phyloP scores from a whole-genome alignment of 345 rosid species.

The Acer saccharum region DNA sequence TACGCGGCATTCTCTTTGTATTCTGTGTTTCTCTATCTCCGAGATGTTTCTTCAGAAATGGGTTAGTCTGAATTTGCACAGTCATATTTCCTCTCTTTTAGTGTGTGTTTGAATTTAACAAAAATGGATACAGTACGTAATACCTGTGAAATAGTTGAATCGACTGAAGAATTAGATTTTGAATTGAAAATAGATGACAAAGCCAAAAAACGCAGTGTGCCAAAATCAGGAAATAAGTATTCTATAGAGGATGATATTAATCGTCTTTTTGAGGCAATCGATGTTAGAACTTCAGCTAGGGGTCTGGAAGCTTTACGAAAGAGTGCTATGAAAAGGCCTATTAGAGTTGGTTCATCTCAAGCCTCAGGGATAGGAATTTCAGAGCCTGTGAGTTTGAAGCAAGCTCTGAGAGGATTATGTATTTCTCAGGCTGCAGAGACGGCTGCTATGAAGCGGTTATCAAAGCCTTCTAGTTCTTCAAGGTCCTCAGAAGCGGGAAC shows the following conservation, averaged over 20 bases:
- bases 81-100: conserved; percentile 6
- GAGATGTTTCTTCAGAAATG: conserved; percentile 33
- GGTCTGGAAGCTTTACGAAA: conserved; percentile 42
- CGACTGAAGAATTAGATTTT: conserved; percentile 38
- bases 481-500: conserved; percentile 58
- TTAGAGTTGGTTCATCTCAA: conserved; percentile 59
- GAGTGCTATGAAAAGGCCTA: conserved; percentile 75
- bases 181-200: conserved; percentile 29
- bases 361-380: conserved; percentile 69
- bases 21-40: conserved; percentile 20
- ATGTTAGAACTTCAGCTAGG: conserved; percentile 47
- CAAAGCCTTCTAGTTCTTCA: conserved; percentile 49
- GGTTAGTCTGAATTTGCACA: conserved; percentile 34
- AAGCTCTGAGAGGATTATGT: conserved; percentile 79
- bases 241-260: conserved; percentile 75
- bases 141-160: conserved; percentile 62
- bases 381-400: conserved; percentile 73
- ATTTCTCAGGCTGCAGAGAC: conserved; percentile 85
- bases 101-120: conserved; percentile 20
- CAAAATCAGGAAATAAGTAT: conserved; percentile 41
- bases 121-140: conserved; percentile 42
- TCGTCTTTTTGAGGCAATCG: conserved; percentile 66
- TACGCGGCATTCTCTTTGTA: conserved; percentile 18
- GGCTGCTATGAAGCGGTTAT: conserved; percentile 80
- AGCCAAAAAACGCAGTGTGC: conserved; percentile 28